These are phyloP conservation scores for Penicillium sclerotigenum DNA, from an alignment of 2,329 filamentous ascomycete genomes.

Conservation along the genomic window DNA sequence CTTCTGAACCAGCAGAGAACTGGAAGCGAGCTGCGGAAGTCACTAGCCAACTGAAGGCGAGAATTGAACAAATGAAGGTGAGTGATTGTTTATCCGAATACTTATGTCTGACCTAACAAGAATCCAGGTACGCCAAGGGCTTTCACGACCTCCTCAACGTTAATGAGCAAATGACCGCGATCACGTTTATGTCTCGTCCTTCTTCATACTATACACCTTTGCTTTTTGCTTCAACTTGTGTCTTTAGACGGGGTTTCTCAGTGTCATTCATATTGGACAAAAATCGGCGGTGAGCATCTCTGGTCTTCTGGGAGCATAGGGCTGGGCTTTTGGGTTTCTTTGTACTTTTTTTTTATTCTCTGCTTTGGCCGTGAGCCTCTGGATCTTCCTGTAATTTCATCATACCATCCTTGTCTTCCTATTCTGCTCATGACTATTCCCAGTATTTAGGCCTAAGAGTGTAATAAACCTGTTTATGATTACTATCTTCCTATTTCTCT, in stretches of 20 bases:
- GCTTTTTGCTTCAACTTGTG: constrained; percentile 14
- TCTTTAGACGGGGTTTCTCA: constrained; percentile 14
- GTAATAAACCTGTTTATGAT: background rate
- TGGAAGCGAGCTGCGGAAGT: constrained; percentile 98
- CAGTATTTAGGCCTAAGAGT: background rate
- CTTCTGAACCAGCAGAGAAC: constrained; percentile 69
- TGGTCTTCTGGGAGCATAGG: constrained; percentile 18
- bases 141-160: constrained; percentile 39
- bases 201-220: constrained; percentile 12
- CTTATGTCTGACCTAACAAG: background rate
- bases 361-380: background rate
- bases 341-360: constrained; percentile 10
- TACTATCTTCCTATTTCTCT: background rate
- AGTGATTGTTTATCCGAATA: constrained; percentile 1
- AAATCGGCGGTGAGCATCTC: constrained; percentile 13
- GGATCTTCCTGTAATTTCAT: constrained; percentile 15
- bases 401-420: constrained; percentile 15
- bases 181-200: constrained; percentile 19
- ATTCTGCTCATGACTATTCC: background rate
- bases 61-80: constrained; percentile 97
- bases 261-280: constrained; percentile 6
- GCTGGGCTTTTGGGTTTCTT: constrained; percentile 6
- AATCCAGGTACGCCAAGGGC: constrained; percentile 44
- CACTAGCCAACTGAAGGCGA: constrained; percentile 92
- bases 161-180: constrained; percentile 32